Percentiles rank a stretch among this genome's conserved stretches.
Evolutionary conservation across 169 alveolate species (phyloP).

Genomic region (Plasmodium billcollinsi): DNA sequence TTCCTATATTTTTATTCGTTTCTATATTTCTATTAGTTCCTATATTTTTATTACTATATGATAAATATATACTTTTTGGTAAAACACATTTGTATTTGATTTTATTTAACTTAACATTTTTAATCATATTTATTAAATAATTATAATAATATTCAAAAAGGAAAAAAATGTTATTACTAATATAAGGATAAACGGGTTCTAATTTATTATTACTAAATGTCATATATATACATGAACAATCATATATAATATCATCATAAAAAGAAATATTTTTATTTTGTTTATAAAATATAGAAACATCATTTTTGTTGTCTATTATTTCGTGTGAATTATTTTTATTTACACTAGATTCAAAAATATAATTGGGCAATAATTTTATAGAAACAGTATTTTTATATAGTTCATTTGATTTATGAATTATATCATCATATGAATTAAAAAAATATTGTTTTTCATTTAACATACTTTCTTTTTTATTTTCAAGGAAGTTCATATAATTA

Average conservation of each 20-base stretch:
- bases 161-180: conserved; percentile 30
- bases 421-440: background rate
- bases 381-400: too few species aligned
- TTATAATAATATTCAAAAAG: conserved; percentile 62
- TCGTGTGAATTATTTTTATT: background rate
- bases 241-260: background rate
- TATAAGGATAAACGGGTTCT: conserved; percentile 67
- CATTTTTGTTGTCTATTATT: background rate
- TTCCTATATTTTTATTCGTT: background rate
- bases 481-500: background rate
- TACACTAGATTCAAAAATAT: too few species aligned
- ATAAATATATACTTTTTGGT: background rate
- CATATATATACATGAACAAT: conserved; percentile 35
- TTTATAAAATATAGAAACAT: background rate
- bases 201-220: conserved; percentile 45
- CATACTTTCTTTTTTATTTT: background rate
- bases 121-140: conserved; percentile 12
- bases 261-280: background rate
- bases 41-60: background rate
- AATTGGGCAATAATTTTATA: too few species aligned
- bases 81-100: too few species aligned
- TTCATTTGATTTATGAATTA: too few species aligned
- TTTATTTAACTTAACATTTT: background rate
- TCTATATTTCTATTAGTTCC: too few species aligned
- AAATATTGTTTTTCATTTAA: background rate